Evolutionary conservation across 305 asterid species (phyloP), one percentile per base, ranked within the genome.

Genomic region (Rubia balearica): DNA sequence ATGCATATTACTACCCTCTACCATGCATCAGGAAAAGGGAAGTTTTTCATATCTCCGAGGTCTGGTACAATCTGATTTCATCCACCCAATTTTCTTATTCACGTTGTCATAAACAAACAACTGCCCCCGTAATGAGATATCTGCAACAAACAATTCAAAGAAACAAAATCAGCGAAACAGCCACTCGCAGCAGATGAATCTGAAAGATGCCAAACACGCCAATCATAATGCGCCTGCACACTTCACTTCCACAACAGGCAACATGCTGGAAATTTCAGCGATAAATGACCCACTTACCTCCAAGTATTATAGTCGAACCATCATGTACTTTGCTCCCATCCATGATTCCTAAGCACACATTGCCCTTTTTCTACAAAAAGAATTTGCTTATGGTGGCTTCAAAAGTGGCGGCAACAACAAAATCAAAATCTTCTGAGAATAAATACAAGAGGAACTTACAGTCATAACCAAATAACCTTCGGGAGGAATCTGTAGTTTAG

Each of bases 261-360:
- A 60, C 33, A 68, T 56, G 7, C 17, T 14, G 46, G 46, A 10
- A 13, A 48, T 17, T 13, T 48, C 16, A 14, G 13, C n/a, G 7
- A 48, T 48, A 48, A 13, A 14, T 48, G 5, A 14, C 55, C 55
- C 55, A 51, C 17, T 51, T 87, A 87, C 96, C 91, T 85, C 96
- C 96, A 65, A 89, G 87, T 73, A 89, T 84, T 65, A 85, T 69
- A 55, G 80, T 75, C 22, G 89, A 82, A 63, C 79, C 89, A n/a
- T 85, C 88, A 19, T 79, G 86, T 13, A 89, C 77, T 9, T 84
- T 65, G 69, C 84, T 79, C 72, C 88, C 93, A 60, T 89, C 85
- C 19, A 89, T 85, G 51, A 89, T 83, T 73, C 96, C 96, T 79
- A 89, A 80, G 82, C 96, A 89, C 59, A 89, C 82, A 30, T 84